Evolutionary conservation across 768 basidiomycete species (phyloP), one percentile per base, ranked within the genome.

Genomic region (Omphalotus guepiniiformis): DNA sequence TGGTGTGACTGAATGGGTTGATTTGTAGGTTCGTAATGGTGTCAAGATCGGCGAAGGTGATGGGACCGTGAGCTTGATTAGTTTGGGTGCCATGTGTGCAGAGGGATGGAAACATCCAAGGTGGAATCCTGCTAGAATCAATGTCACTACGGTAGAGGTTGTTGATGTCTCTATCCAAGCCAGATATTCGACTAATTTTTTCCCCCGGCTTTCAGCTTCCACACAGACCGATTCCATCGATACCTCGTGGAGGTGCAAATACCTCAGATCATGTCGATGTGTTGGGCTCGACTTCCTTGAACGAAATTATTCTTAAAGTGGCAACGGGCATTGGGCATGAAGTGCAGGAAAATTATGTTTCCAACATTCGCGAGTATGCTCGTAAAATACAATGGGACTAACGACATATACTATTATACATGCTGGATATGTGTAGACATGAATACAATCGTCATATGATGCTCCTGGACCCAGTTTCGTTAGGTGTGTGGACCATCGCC

Each of bases 1-100:
- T 28, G 22, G 26, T 23, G 23, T 9, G 25, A 32, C 37, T 22
- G 21, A 26, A 21, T 16, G 39, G 22, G 34, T 47, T 29, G 38
- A 26, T 48, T 42, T 8, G 16, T 26, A 84, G 83, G 68, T 90
- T 39, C 70, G 75, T 43, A 91, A 88, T 52, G 94, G 94, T 9
- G 90, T 97, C 44, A 89, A 87, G 55, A 82, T 94, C 65, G 91
- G 92, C 32, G 93, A 96, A 69, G 95, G 93, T 6, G 96, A 98
- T 62, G 95, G 96, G 11, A 97, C 96, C 2, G 93, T 93, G 19
- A 82, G 82, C 55, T 66, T 93, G 34, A 58, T 94, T 27, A 90
- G 88, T 54, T 72, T 93, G 44, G 95, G 93, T 13, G 82, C 88
- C n/a, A 96, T 98, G 93, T 97, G 95, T 58, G 84, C 88, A 9